Conservation (phyloP, 2,329 filamentous ascomycete genomes). For the Knoxdaviesia proteae region DNA sequence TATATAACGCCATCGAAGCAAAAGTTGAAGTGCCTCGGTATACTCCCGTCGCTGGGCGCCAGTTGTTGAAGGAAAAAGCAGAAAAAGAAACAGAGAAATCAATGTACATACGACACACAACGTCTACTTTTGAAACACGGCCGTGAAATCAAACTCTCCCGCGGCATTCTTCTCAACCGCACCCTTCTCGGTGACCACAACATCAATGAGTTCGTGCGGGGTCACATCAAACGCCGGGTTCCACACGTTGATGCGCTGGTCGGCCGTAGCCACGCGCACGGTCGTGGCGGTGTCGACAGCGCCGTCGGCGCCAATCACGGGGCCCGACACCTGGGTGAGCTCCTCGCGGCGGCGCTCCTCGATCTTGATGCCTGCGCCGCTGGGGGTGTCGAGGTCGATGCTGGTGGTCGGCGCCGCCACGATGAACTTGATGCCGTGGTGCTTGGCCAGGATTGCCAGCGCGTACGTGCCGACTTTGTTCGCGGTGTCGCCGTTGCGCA, state of each 20-base stretch:
- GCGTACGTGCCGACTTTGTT: conserved; percentile 97
- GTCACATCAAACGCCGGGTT: conserved; percentile 97
- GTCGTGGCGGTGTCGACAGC: conserved; percentile 40
- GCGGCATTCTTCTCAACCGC: conserved; percentile 57
- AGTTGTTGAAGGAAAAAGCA: not conserved
- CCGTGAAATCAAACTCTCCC: conserved; percentile 38
- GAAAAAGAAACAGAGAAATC: conserved; percentile 1
- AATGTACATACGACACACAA: too few species aligned
- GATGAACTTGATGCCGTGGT: conserved; percentile 83
- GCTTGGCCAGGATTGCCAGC: conserved; percentile 69
- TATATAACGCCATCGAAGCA: too few species aligned
- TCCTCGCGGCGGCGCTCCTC: conserved; percentile 70
- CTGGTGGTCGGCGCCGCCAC: conserved; percentile 89
- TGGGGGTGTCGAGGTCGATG: conserved; percentile 65
- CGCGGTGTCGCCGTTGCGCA: conserved; percentile 89
- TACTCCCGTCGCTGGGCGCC: too few species aligned
- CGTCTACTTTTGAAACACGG: too few species aligned
- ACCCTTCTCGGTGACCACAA: conserved; percentile 80
- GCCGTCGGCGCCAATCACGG: conserved; percentile 42
- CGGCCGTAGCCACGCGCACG: conserved; percentile 60
- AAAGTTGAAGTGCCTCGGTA: too few species aligned
- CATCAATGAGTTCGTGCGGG: conserved; percentile 72
- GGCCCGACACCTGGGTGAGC: conserved; percentile 67
- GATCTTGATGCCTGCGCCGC: conserved; percentile 66
- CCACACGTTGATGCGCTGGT: conserved; percentile 67